Percentiles rank a stretch among this genome's conserved stretches.
These are phyloP conservation scores for Ophiobolus disseminans DNA, from an alignment of 2,329 filamentous ascomycete genomes.

Conservation along the genomic window DNA sequence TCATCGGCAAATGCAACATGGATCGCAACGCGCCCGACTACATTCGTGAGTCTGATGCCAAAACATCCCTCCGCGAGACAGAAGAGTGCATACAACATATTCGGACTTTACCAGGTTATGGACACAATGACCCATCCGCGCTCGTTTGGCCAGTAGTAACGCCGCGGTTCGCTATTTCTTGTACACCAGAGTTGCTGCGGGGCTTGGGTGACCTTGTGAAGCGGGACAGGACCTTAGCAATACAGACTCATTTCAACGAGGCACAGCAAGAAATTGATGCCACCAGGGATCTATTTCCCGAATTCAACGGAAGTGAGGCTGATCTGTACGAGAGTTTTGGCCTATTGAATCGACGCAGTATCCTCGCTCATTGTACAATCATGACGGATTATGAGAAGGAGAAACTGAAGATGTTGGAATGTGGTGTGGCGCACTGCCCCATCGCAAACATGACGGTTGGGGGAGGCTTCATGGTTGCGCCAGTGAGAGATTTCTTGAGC, in stretches of 20 bases:
- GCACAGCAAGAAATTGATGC: constrained; percentile 65
- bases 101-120: constrained; percentile 7
- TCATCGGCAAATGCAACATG: constrained; percentile 71
- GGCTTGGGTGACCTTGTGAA: constrained; percentile 63
- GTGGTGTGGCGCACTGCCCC: constrained; percentile 70
- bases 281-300: constrained; percentile 63
- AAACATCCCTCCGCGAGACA: constrained; percentile 15
- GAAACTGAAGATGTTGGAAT: constrained; percentile 56
- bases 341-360: constrained; percentile 62
- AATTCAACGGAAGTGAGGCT: constrained; percentile 61
- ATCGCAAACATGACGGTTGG: constrained; percentile 63
- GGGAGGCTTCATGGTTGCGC: constrained; percentile 66
- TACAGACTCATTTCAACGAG: constrained; percentile 74
- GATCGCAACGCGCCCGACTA: constrained; percentile 55
- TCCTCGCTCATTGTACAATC: constrained; percentile 72
- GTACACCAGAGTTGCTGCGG: constrained; percentile 60
- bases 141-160: constrained; percentile 42
- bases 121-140: constrained; percentile 5
- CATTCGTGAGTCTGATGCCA: constrained; percentile 33
- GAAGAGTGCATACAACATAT: constrained; percentile 38
- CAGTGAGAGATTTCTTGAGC: constrained; percentile 63
- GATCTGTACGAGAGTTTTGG: constrained; percentile 66
- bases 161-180: constrained; percentile 66
- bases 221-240: constrained; percentile 57
- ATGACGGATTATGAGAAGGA: constrained; percentile 64